phyloP scores from a whole-genome alignment of 1,284 basidiomycete species.

The Pulchroboletus neoregius region DNA sequence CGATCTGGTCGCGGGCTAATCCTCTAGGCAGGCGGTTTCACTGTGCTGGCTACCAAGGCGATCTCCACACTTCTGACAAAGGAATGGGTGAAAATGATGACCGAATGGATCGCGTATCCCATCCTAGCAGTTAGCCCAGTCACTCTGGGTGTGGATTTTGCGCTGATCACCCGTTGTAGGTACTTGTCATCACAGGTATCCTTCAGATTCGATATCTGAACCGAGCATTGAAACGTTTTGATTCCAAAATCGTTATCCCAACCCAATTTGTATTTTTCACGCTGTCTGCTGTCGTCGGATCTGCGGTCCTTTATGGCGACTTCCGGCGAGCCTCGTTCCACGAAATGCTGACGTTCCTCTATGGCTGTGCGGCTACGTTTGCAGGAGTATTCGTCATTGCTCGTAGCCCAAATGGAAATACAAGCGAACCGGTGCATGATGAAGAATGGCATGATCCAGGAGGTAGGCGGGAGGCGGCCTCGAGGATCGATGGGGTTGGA shows the following conservation, averaged over 20 bases:
- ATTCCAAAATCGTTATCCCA: conserved; percentile 82
- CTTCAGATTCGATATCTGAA: conserved; percentile 93
- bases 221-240: conserved; percentile 83
- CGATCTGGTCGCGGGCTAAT: conserved; percentile 7
- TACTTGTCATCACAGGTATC: conserved; percentile 77
- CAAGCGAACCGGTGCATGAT: conserved; percentile 18
- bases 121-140: conserved; percentile 50
- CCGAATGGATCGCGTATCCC: conserved; percentile 77
- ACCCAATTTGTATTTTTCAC: conserved; percentile 92
- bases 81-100: conserved; percentile 71
- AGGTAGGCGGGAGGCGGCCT: conserved; percentile 31
- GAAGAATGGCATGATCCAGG: conserved; percentile 30
- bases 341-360: conserved; percentile 81
- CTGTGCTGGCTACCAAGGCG: conserved; percentile 92
- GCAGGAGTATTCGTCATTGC: conserved; percentile 83
- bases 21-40: conserved; percentile 72
- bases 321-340: conserved; percentile 80
- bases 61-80: conserved; percentile 81
- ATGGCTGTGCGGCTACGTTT: conserved; percentile 80
- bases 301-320: conserved; percentile 91
- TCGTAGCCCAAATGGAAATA: conserved; percentile 42
- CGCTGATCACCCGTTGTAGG: conserved; percentile 38
- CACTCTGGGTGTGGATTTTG: conserved; percentile 17
- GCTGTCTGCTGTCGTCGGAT: conserved; percentile 85
- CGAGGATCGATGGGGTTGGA: conserved; percentile 34